Conservation (phyloP, 441 rosid species). For the Pelargonium australe region DNA sequence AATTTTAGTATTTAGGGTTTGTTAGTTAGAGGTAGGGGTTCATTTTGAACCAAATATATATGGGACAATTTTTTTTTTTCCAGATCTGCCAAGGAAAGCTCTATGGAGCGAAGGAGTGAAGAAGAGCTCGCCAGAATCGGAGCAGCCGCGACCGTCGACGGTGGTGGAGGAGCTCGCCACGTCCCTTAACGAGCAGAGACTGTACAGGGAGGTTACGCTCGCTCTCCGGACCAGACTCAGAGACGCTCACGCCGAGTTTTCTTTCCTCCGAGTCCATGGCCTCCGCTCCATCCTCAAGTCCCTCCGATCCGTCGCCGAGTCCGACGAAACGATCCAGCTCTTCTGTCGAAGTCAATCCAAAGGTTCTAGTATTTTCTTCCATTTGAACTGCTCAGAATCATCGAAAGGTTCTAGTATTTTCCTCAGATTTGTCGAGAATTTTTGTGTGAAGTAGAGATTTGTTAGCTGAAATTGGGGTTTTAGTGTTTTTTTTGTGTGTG, state of each 20-base stretch:
- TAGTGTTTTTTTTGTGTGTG: too few species aligned
- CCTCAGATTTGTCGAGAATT: too few species aligned
- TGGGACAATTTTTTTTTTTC: too few species aligned
- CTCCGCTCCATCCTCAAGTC: slow-evolving; percentile 77
- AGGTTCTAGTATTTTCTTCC: too few species aligned
- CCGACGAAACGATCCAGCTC: slow-evolving; percentile 61
- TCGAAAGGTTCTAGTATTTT: too few species aligned
- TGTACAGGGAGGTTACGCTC: slow-evolving; percentile 77
- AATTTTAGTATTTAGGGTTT: too few species aligned
- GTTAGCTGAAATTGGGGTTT: too few species aligned
- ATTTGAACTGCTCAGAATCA: too few species aligned
- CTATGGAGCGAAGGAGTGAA: slow-evolving; percentile 57
- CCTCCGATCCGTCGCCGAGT: slow-evolving; percentile 61
- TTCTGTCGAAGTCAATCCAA: slow-evolving; percentile 68
- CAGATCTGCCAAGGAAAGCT: slow-evolving; percentile 60
- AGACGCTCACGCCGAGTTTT: slow-evolving; percentile 79
- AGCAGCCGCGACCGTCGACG: slow-evolving; percentile 23
- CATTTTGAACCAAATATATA: too few species aligned
- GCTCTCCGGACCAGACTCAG: slow-evolving; percentile 75
- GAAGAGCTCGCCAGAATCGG: slow-evolving; percentile 30
- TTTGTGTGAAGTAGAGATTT: too few species aligned
- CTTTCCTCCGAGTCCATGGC: slow-evolving; percentile 78
- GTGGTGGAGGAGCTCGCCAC: slow-evolving; percentile 67
- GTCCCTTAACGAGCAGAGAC: slow-evolving; percentile 52
- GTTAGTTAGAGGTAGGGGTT: too few species aligned